Evolutionary conservation across 805 yeast species (phyloP).

Genomic region (Komagataella mondaviorum): DNA sequence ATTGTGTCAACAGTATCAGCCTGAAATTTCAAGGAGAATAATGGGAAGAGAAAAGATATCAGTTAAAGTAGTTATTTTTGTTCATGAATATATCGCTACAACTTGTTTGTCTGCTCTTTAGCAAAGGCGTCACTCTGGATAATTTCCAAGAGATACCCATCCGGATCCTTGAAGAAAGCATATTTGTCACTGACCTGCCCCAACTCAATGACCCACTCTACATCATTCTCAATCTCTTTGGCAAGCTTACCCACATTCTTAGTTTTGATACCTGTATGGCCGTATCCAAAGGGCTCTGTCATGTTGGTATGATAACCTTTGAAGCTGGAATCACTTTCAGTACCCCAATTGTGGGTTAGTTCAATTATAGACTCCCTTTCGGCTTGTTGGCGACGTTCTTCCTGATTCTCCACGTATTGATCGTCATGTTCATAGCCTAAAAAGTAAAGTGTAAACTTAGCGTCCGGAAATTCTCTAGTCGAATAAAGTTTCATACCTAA

Average conservation of each 20-base stretch:
- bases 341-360: conserved; percentile 92
- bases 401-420: conserved; percentile 27
- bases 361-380: conserved; percentile 64
- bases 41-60: not conserved
- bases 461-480: conserved; percentile 42
- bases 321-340: conserved; percentile 67
- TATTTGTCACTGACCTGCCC: conserved; percentile 30
- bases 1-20: conserved; percentile 84
- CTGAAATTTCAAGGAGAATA: conserved; percentile 36
- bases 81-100: not conserved
- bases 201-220: not conserved
- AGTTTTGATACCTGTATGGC: conserved; percentile 69
- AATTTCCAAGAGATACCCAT: conserved; percentile 76
- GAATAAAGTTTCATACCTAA: conserved; percentile 71
- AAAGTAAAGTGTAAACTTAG: conserved; percentile 78
- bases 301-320: conserved; percentile 62
- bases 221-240: conserved; percentile 22
- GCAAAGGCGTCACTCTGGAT: conserved; percentile 25
- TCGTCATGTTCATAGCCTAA: conserved; percentile 52
- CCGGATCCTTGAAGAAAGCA: conserved; percentile 81
- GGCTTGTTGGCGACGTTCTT: conserved; percentile 19
- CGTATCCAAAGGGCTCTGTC: conserved; percentile 67
- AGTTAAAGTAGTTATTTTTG: not conserved
- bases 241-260: conserved; percentile 45
- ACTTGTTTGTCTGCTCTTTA: not conserved